Evolutionary conservation across 129 eudicot species (phyloP).

Genomic region (Chrysanthemum makinoi): DNA sequence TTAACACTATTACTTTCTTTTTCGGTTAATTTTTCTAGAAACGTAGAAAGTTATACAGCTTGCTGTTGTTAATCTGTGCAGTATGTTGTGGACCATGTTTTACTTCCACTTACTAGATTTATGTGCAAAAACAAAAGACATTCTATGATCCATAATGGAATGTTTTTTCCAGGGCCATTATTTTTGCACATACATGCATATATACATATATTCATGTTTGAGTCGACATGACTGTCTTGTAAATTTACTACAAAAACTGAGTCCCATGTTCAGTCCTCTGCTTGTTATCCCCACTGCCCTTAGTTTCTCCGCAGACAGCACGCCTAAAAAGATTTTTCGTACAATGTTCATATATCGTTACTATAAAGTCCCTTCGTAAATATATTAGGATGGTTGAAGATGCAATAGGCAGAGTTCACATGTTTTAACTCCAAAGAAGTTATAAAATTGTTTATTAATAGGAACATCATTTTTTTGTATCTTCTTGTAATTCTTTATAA

Average conservation of each 20-base stretch:
- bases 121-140: slow-evolving; percentile 28
- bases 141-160: slow-evolving; percentile 28
- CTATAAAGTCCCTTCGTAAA: background rate
- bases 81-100: slow-evolving; percentile 15
- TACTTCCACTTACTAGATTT: slow-evolving; percentile 19
- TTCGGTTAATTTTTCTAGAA: too few species aligned
- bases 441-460: background rate
- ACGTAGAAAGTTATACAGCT: background rate
- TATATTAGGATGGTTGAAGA: background rate
- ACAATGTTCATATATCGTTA: slow-evolving; percentile 1
- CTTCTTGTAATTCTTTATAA: slow-evolving; percentile 18
- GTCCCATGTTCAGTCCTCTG: slow-evolving; percentile 9
- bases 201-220: background rate
- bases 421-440: background rate
- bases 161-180: slow-evolving; percentile 11
- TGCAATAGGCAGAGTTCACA: background rate
- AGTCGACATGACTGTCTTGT: slow-evolving; percentile 18
- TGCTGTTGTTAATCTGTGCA: background rate
- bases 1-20: too few species aligned
- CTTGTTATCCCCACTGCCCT: background rate
- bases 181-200: slow-evolving; percentile 15
- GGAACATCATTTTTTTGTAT: slow-evolving; percentile 8
- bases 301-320: slow-evolving; percentile 13
- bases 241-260: slow-evolving; percentile 9
- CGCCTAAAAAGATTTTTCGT: background rate